Evolutionary conservation across 2,329 filamentous ascomycete genomes (phyloP), one percentile per base, ranked within the genome.

Genomic region (Calycina herbarum): DNA sequence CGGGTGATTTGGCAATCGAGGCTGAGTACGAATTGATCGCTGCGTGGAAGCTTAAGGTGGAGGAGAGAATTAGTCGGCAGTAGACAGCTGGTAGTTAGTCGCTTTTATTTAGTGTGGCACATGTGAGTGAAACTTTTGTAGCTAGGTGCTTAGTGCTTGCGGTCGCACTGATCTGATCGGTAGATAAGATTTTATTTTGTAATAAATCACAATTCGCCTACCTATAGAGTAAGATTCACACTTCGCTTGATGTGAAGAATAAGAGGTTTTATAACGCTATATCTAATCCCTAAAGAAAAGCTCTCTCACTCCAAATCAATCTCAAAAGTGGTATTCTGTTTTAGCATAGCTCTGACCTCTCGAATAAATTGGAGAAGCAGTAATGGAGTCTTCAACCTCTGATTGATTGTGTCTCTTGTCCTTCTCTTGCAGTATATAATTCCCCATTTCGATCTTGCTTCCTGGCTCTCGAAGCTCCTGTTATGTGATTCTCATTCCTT

Each of bases 1-100:
- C 45, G 45, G n/a, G 20, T 51, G n/a, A 51, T 51, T 51, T 51
- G n/a, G n/a, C 45, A 51, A 20, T 51, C n/a, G n/a, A 51, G 20
- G 10, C 45, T 10, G 45, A 51, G n/a, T 20, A 51, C n/a, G 6
- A 11, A 2, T 4, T 20, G n/a, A 51, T 51, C 8, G 17, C 45
- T 1, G 3, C 45, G 6, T 51, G 45, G 45, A 51, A 51, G n/a
- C n/a, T 20, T 8, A 20, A 6, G n/a, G 20, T 24, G n/a, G 7
- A 24, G 1, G 45, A 51, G 45, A 51, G n/a, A 51, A 20, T n/a
- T 11, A 51, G n/a, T 20, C 42, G 13, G n/a, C 42, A 20, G 7
- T 7, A n/a, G 17, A 51, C 20, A 20, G 10, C 45, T n/a, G n/a
- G 17, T n/a, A 3, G 8, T 20, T 20, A 51, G 20, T 51, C n/a